These are phyloP conservation scores for Penicillium nucicola DNA, from an alignment of 495 filamentous ascomycete species.

Conservation along the genomic window DNA sequence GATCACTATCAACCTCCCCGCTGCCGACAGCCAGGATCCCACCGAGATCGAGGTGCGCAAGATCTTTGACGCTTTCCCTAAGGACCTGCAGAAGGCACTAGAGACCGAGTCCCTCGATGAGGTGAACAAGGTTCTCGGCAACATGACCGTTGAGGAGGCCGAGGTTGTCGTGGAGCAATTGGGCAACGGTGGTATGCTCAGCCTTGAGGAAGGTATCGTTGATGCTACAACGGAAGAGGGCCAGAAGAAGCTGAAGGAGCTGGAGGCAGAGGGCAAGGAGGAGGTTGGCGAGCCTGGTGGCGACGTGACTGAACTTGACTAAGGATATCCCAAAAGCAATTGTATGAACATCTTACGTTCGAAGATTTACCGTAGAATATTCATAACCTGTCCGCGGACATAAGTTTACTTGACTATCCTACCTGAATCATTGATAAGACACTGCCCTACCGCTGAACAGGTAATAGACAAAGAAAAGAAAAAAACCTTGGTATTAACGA, in stretches of 20 bases:
- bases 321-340: conserved; percentile 11
- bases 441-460: too few relatives aligned
- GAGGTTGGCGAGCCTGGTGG: conserved; percentile 41
- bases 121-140: conserved; percentile 93
- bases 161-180: conserved; percentile 85
- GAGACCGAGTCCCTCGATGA: conserved; percentile 83
- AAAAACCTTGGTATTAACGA: conserved; percentile 25
- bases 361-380: too few relatives aligned
- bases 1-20: conserved; percentile 81
- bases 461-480: background rate
- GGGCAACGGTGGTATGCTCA: conserved; percentile 86
- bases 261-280: conserved; percentile 61
- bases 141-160: conserved; percentile 89
- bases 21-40: conserved; percentile 58
- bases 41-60: conserved; percentile 62
- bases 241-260: conserved; percentile 67
- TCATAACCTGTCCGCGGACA: too few relatives aligned
- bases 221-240: conserved; percentile 96
- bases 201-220: conserved; percentile 87
- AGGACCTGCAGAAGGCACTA: conserved; percentile 75
- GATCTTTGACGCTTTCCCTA: conserved; percentile 81
- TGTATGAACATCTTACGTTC: conserved; percentile 11
- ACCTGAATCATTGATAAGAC: too few relatives aligned
- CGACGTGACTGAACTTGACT: conserved; percentile 42
- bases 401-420: too few relatives aligned